These are phyloP conservation scores for Tricholomella constricta DNA, from an alignment of 768 basidiomycete genomes.

Conservation along the genomic window DNA sequence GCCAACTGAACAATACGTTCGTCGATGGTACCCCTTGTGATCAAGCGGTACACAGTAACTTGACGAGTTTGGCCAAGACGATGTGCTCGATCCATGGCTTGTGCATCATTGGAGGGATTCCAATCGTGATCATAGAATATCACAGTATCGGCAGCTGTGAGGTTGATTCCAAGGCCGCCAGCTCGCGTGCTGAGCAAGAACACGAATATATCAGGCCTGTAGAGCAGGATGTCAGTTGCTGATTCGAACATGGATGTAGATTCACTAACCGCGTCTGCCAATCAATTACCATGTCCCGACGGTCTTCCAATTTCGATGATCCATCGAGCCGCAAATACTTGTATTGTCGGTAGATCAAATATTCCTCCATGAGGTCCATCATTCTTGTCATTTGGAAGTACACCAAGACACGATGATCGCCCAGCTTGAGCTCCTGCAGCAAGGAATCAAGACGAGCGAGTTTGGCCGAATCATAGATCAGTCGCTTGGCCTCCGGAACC, in stretches of 20 bases:
- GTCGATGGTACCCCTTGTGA: conserved; percentile 93
- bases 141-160: conserved; percentile 95
- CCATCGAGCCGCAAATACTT: conserved; percentile 94
- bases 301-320: conserved; percentile 91
- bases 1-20: conserved; percentile 97
- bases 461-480: conserved; percentile 97
- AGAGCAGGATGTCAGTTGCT: background rate
- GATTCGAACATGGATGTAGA: background rate
- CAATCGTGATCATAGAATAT: conserved; percentile 95
- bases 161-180: conserved; percentile 94
- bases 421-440: conserved; percentile 89
- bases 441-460: conserved; percentile 86
- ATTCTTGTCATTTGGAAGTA: conserved; percentile 99
- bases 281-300: conserved; percentile 98
- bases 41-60: conserved; percentile 94
- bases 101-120: conserved; percentile 97
- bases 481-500: conserved; percentile 91
- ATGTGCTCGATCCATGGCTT: conserved; percentile 98
- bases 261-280: conserved; percentile 92
- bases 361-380: conserved; percentile 99
- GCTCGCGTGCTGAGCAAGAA: conserved; percentile 93
- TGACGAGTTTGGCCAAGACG: conserved; percentile 96
- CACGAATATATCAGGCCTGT: conserved; percentile 86
- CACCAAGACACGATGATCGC: conserved; percentile 90
- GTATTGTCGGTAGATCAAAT: conserved; percentile 94